These are phyloP conservation scores for Penstemon eatonii DNA, from an alignment of 257 asterid species.

Conservation along the genomic window DNA sequence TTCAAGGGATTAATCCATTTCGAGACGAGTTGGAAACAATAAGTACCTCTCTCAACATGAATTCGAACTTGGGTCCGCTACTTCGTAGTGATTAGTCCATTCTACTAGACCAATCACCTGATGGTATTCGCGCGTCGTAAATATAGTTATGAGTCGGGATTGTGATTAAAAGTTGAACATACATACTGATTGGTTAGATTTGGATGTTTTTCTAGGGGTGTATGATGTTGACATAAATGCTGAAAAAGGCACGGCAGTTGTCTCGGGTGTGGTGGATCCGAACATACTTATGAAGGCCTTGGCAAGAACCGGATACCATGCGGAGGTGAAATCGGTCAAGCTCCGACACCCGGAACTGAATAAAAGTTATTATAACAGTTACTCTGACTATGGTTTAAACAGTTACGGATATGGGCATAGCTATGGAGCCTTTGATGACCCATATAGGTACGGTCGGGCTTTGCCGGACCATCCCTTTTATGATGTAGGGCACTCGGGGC, in stretches of 20 bases:
- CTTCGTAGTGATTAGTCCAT: too few relatives aligned
- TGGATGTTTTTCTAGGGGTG: conserved; percentile 32
- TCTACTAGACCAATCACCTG: too few relatives aligned
- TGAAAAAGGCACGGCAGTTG: conserved; percentile 31
- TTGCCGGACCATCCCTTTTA: conserved; percentile 18
- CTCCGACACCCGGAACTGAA: conserved; percentile 41
- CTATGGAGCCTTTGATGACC: conserved; percentile 5
- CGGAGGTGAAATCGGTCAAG: conserved; percentile 43
- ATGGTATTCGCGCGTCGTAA: too few relatives aligned
- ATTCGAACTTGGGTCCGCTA: too few relatives aligned
- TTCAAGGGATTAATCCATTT: too few relatives aligned
- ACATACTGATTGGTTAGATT: too few relatives aligned
- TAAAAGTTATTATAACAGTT: background rate
- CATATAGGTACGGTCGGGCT: conserved; percentile 22
- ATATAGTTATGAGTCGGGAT: too few relatives aligned
- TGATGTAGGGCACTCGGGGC: background rate
- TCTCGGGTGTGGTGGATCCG: conserved; percentile 39
- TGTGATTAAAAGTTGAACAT: too few relatives aligned
- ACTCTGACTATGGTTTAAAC: conserved; percentile 6
- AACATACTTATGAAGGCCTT: conserved; percentile 45
- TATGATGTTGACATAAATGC: conserved; percentile 45
- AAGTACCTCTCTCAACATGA: too few relatives aligned
- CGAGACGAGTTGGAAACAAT: too few relatives aligned
- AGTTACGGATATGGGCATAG: conserved; percentile 15
- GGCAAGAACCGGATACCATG: conserved; percentile 50